Conservation (phyloP, 805 yeast species). For the Candida ovalis region DNA sequence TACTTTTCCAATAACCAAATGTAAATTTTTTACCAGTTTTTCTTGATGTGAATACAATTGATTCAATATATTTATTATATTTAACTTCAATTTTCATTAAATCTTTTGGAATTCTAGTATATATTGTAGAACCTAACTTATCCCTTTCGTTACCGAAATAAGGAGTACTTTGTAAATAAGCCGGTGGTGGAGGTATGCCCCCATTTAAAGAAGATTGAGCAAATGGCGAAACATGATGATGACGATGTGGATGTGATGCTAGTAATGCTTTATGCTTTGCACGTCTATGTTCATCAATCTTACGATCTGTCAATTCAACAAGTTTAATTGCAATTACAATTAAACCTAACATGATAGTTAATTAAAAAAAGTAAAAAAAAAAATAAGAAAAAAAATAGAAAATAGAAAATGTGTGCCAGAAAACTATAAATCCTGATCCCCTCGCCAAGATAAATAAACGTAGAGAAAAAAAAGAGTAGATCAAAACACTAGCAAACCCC, state of each 20-base stretch:
- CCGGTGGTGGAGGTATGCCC: slow-evolving; percentile 13
- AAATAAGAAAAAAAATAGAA: no score
- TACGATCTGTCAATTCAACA: neutral
- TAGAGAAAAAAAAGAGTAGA: no score
- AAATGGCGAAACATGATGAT: neutral
- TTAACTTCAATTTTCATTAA: slow-evolving; percentile 10
- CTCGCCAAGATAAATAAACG: no score
- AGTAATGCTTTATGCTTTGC: neutral
- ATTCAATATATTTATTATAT: slow-evolving; percentile 16
- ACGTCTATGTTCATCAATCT: neutral
- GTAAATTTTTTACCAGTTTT: slow-evolving; percentile 9
- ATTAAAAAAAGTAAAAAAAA: no score
- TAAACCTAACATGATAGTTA: neutral
- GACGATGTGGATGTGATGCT: neutral
- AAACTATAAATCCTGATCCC: no score
- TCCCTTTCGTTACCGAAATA: slow-evolving; percentile 7
- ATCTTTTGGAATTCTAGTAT: slow-evolving; percentile 9
- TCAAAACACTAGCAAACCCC: no score
- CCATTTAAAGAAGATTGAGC: neutral
- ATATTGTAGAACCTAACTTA: slow-evolving; percentile 8
- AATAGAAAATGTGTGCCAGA: no score
- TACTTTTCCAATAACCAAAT: slow-evolving; percentile 12
- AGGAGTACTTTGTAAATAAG: slow-evolving; percentile 10
- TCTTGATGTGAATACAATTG: slow-evolving; percentile 11
- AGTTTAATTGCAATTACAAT: neutral